A percentile compares a stretch with the other conserved stretches of the same genome.
Conservation (phyloP, 345 rosid species). For the Salix exigua region DNA sequence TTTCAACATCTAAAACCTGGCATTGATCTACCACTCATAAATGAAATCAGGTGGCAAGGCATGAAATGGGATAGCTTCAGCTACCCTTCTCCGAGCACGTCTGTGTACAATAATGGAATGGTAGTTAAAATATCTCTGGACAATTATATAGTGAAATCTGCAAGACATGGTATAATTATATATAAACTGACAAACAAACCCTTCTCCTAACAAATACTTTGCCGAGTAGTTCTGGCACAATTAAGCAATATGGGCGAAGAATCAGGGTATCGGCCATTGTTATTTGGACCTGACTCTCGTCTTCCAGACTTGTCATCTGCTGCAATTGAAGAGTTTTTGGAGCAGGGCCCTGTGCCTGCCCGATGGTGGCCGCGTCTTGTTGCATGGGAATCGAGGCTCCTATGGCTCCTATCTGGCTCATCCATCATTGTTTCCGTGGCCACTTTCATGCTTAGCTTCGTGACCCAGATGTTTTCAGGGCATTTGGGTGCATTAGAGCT, state of each 20-base stretch:
- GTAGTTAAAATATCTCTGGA: not conserved
- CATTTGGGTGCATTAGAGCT: conserved; percentile 72
- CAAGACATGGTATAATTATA: not conserved
- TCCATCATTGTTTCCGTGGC: conserved; percentile 64
- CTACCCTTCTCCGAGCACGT: not conserved
- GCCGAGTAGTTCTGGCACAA: not conserved
- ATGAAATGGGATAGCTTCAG: not conserved
- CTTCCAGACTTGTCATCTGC: conserved; percentile 53
- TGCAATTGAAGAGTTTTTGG: conserved; percentile 63
- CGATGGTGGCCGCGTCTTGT: conserved; percentile 73
- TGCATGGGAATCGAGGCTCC: conserved; percentile 75
- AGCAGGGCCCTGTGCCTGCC: conserved; percentile 27
- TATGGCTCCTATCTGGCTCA: conserved; percentile 73
- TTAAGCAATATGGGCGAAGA: not conserved
- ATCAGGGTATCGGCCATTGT: conserved; percentile 39
- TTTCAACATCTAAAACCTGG: too few species aligned
- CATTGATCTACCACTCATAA: too few species aligned
- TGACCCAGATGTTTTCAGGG: conserved; percentile 70
- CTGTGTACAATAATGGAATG: not conserved
- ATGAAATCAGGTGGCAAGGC: not conserved
- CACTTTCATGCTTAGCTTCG: conserved; percentile 83
- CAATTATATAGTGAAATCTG: not conserved
- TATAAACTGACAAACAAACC: not conserved
- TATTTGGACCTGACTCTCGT: conserved; percentile 53
- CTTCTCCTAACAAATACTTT: not conserved